Percentiles rank a stretch among this genome's conserved stretches.
These are phyloP conservation scores for Podila minutissima DNA, from an alignment of 192 early-diverging fungal species.

Conservation along the genomic window DNA sequence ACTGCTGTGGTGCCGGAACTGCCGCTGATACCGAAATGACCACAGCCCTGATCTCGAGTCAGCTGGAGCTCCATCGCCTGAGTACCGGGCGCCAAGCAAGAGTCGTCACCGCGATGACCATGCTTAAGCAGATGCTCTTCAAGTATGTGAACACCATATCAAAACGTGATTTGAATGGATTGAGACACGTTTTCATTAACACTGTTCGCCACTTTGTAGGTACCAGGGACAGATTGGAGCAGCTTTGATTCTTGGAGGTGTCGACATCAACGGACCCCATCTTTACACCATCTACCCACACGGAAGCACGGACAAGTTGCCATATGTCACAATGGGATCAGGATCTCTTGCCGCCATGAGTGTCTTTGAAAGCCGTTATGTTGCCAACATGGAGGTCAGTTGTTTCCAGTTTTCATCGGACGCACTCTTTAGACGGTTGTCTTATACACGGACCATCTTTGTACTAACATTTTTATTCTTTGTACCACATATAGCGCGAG, in stretches of 20 bases:
- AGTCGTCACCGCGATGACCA: constrained; percentile 93
- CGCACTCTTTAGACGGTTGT: neutral
- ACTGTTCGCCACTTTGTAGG: constrained; percentile 34
- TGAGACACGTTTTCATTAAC: neutral
- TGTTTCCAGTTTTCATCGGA: neutral
- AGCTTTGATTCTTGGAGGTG: constrained; percentile 93
- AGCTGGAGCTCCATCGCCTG: constrained; percentile 94
- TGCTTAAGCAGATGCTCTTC: constrained; percentile 98
- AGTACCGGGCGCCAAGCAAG: constrained; percentile 88
- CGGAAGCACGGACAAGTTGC: constrained; percentile 95
- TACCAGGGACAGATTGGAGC: constrained; percentile 98
- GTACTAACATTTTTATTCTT: constrained; percentile 2
- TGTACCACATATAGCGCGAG: constrained; percentile 67
- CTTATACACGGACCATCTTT: neutral
- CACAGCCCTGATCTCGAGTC: constrained; percentile 90
- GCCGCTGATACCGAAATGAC: constrained; percentile 99
- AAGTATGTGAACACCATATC: constrained; percentile 52
- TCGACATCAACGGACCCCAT: constrained; percentile 90
- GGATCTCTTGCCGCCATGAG: constrained; percentile 97
- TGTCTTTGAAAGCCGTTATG: constrained; percentile 92
- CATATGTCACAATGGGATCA: constrained; percentile 96
- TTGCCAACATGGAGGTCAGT: constrained; percentile 75
- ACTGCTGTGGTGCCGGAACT: constrained; percentile 98
- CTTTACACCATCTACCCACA: constrained; percentile 94
- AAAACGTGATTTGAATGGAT: neutral